phyloP scores from a whole-genome alignment of 192 early-diverging fungal genomes.

The Rhizophlyctis rosea region DNA sequence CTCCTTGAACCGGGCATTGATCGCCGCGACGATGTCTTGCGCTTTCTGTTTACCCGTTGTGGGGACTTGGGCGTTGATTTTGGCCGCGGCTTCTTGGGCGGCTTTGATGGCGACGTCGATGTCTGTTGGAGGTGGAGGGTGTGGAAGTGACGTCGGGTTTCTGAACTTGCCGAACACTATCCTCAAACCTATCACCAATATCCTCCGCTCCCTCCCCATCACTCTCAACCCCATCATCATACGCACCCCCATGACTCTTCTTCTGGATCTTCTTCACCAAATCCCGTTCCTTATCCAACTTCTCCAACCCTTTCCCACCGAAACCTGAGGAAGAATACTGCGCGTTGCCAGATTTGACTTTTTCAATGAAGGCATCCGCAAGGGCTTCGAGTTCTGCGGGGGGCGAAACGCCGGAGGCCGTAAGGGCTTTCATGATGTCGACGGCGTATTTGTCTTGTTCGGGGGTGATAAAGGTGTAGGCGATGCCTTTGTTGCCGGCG shows the following conservation, averaged over 20 bases:
- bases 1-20: constrained; percentile 50
- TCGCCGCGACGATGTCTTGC: constrained; percentile 56
- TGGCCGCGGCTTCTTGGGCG: constrained; percentile 55
- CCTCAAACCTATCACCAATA: constrained; percentile 30
- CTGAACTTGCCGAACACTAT: constrained; percentile 3
- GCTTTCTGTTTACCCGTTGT: constrained; percentile 45
- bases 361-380: constrained; percentile 74
- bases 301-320: constrained; percentile 95
- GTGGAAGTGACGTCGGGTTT: constrained; percentile 10
- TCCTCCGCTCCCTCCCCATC: constrained; percentile 57
- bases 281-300: constrained; percentile 88
- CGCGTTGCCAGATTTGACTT: constrained; percentile 74
- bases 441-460: constrained; percentile 92
- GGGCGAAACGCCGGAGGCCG: constrained; percentile 69
- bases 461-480: constrained; percentile 93
- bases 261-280: constrained; percentile 88
- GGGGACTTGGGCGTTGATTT: constrained; percentile 52
- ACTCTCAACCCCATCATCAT: constrained; percentile 60
- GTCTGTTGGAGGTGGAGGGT: constrained; percentile 9
- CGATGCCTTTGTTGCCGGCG: constrained; percentile 95
- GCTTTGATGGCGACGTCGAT: constrained; percentile 43
- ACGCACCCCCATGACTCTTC: constrained; percentile 70
- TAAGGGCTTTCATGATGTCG: constrained; percentile 78
- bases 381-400: constrained; percentile 75
- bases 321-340: constrained; percentile 76